A percentile compares a stretch with the other conserved stretches of the same genome.
Conservation (phyloP, 1,284 basidiomycete genomes). For the Ganoderma meredithae region DNA sequence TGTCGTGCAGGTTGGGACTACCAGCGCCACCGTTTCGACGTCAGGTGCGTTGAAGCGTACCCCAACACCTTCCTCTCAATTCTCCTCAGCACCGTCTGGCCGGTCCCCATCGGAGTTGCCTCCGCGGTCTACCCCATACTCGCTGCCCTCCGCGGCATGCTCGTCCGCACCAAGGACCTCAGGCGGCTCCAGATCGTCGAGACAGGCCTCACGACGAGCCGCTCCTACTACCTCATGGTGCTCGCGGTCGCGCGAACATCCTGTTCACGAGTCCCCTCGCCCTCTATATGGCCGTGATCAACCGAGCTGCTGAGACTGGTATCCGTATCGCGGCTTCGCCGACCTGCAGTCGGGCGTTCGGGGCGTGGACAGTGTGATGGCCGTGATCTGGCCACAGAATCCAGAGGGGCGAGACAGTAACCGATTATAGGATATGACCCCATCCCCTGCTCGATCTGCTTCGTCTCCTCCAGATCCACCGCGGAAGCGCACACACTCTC, state of each 20-base stretch:
- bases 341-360: conserved; percentile 47
- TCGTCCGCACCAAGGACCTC: conserved; percentile 17
- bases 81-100: conserved; percentile 35
- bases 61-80: conserved; percentile 47
- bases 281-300: conserved; percentile 39
- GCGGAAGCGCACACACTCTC: conserved; percentile 31
- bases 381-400: conserved; percentile 33
- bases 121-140: conserved; percentile 32
- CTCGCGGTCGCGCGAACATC: conserved; percentile 53
- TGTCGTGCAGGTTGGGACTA: neutral
- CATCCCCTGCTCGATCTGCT: conserved; percentile 5
- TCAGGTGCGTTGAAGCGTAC: conserved; percentile 52
- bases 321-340: conserved; percentile 47
- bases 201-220: conserved; percentile 44
- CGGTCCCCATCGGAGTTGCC: conserved; percentile 36
- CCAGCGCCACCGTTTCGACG: conserved; percentile 54
- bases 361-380: conserved; percentile 37
- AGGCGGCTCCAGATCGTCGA: conserved; percentile 35
- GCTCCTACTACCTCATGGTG: conserved; percentile 60
- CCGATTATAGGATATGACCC: neutral
- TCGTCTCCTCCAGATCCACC: conserved; percentile 1
- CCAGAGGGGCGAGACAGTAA: neutral
- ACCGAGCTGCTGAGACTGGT: conserved; percentile 18
- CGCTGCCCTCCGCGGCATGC: neutral
- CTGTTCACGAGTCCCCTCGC: conserved; percentile 45